Evolutionary conservation across 352 stramenopile genomes (phyloP), one percentile per base, ranked within the genome.

Genomic region (Poterioochromonas sp.): DNA sequence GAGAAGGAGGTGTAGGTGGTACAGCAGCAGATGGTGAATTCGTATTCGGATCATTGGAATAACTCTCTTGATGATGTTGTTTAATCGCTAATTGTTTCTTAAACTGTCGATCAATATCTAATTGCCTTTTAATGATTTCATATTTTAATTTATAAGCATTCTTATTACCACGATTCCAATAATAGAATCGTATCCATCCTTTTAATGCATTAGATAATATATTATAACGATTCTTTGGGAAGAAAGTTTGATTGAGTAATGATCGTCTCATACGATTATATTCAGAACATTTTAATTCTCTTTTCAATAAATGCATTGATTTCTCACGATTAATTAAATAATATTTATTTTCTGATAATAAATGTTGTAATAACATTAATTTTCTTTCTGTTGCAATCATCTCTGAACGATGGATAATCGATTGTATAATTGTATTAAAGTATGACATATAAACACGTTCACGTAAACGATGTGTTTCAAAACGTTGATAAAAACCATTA

Each of bases 401-500:
- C 32, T 78, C 71, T 34, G 71, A 5, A 22, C 47, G 5, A 29
- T 63, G 71, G 1, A 78, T 37, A 18, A 78, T 65, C 5, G 43
- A 69, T 12, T 34, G 5, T 34, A 78, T 22, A 8, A 78, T 65
- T 3, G 18, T 12, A n/a, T 43, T 3, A 37, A 78, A 78, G 34
- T 68, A 78, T 1, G 47, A 12, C 41, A 3, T 20, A 35, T 78
- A 78, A 15, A 78, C 3, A 12, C 71, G 41, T 12, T 78, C 47
- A 29, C 71, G 8, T 43, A 78, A 37, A 22, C 20, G 41, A 22
- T 65, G 3, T 18, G 71, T 78, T 34, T 2, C 3, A 37, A 78
- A 78, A 8, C 71, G 41, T 43, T 78, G 71, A 18, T 68, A 43
- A 37, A 78, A 78, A 1, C 71, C 71, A 26, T 63, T 78, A 18